Percentiles rank a stretch among this genome's conserved stretches.
phyloP scores from a whole-genome alignment of 768 basidiomycete genomes.

The Infundibulicybe gibba region DNA sequence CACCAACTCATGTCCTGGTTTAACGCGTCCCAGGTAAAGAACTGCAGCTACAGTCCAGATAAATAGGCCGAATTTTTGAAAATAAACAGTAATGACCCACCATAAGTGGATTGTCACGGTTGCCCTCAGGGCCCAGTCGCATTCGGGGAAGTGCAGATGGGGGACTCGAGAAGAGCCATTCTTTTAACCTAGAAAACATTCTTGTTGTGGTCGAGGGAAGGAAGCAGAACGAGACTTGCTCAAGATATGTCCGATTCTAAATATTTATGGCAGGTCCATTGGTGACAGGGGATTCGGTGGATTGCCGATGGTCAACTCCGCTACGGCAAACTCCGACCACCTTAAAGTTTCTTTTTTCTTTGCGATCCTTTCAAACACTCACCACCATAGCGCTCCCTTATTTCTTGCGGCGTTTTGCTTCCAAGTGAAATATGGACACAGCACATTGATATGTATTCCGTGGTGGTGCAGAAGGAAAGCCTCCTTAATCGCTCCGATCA shows the following conservation, averaged over 20 bases:
- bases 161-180: slow-evolving; percentile 20
- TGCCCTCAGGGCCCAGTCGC: slow-evolving; percentile 52
- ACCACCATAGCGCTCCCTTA: slow-evolving; percentile 42
- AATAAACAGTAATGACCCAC: slow-evolving; percentile 29
- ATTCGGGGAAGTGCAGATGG: slow-evolving; percentile 51
- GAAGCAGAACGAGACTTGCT: not conserved
- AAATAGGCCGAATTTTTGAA: slow-evolving; percentile 1
- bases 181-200: slow-evolving; percentile 24
- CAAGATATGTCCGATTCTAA: too few species aligned
- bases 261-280: not conserved
- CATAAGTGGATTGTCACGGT: slow-evolving; percentile 60
- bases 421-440: slow-evolving; percentile 39
- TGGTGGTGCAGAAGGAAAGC: slow-evolving; percentile 54
- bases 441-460: slow-evolving; percentile 27
- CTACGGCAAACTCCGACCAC: slow-evolving; percentile 13
- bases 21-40: slow-evolving; percentile 78
- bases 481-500: slow-evolving; percentile 85
- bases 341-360: slow-evolving; percentile 11
- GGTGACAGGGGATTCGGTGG: not conserved
- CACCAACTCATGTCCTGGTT: slow-evolving; percentile 71
- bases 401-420: slow-evolving; percentile 59
- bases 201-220: slow-evolving; percentile 3
- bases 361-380: slow-evolving; percentile 22
- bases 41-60: slow-evolving; percentile 55
- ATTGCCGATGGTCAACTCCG: not conserved